These are phyloP conservation scores for Arthroderma sp. DNA, from an alignment of 2,329 filamentous ascomycete species.

Conservation along the genomic window DNA sequence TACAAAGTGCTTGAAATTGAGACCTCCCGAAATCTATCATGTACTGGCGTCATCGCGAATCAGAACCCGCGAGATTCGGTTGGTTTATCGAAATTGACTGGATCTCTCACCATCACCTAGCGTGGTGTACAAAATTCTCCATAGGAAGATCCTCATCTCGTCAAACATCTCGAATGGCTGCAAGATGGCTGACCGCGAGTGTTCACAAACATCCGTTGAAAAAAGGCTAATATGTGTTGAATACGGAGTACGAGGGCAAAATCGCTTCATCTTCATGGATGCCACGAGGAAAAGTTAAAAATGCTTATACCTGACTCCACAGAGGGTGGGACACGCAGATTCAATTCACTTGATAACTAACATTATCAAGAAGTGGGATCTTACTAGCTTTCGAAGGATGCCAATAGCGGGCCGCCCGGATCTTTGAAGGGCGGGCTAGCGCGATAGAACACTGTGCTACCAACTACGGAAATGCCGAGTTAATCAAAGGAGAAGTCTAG, in stretches of 20 bases:
- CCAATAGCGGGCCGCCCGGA: background rate
- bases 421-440: background rate
- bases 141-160: background rate
- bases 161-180: background rate
- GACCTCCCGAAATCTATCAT: no score
- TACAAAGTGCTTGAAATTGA: no score
- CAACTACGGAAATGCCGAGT: background rate
- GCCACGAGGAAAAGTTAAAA: background rate
- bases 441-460: background rate
- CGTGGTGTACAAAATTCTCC: background rate
- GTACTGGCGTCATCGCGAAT: no score
- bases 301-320: background rate
- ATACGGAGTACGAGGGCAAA: background rate
- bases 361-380: background rate
- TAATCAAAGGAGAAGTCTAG: no score
- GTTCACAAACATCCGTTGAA: background rate
- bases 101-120: background rate
- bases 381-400: background rate
- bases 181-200: background rate
- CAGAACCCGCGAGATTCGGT: background rate
- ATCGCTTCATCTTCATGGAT: background rate
- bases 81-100: background rate
- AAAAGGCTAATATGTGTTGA: background rate
- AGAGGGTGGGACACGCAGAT: background rate
- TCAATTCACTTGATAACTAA: background rate